Conservation (phyloP, 441 rosid genomes). For the Breynia disticha region DNA sequence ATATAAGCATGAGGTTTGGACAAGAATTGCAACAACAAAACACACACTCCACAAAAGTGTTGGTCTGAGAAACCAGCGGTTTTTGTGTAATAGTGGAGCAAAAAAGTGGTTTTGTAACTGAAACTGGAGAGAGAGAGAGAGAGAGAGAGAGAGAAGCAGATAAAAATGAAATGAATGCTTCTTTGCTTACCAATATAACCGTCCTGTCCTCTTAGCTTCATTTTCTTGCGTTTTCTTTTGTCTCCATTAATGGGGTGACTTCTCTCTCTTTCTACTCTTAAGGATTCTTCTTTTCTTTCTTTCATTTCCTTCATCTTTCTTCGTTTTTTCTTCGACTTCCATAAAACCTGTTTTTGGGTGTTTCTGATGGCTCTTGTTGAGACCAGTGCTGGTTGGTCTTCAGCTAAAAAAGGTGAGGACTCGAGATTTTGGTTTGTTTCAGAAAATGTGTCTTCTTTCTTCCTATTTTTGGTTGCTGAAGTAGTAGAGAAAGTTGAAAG, state of each 20-base stretch:
- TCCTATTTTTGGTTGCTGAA: conserved; percentile 16
- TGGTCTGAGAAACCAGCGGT: conserved; percentile 18
- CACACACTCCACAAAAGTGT: conserved; percentile 15
- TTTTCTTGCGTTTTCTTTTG: conserved; percentile 3
- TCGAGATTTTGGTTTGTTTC: neutral
- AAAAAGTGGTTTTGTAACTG: conserved; percentile 49
- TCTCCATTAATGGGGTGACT: conserved; percentile 33
- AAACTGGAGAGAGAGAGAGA: conserved; percentile 19
- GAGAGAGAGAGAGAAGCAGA: neutral
- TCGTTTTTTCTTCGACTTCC: neutral
- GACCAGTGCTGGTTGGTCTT: conserved; percentile 20
- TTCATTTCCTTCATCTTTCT: neutral
- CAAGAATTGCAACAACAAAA: conserved; percentile 4
- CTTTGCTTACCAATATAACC: conserved; percentile 23
- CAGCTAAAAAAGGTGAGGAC: conserved; percentile 29
- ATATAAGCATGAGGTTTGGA: neutral
- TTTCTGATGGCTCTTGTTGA: conserved; percentile 38
- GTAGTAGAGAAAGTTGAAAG: conserved; percentile 9
- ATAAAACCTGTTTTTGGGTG: conserved; percentile 8
- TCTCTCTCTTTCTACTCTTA: conserved; percentile 5
- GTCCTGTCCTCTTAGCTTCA: conserved; percentile 22
- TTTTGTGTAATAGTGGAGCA: conserved; percentile 18
- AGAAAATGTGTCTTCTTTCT: conserved; percentile 1
- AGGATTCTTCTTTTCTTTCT: conserved; percentile 1
- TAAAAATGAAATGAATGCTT: conserved; percentile 21